Base-by-base conservation (phyloP, 129 eudicot genomes). In the Flaveria linearis region DNA sequence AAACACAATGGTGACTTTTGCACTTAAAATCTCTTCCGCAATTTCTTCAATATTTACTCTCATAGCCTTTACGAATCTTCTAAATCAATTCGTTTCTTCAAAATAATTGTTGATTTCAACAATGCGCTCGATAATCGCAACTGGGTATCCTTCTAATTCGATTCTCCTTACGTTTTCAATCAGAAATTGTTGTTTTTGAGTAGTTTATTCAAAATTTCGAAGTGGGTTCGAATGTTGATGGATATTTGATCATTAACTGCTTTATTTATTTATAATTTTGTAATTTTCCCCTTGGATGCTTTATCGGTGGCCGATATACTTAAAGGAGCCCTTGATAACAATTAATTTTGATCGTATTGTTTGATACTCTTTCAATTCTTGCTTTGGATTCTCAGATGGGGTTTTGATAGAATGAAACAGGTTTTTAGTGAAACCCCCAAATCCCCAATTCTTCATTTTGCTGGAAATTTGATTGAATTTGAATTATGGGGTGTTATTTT, bases 51-150 rank as follows among this genome's bases (percentile, higher is more conserved):
- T 77, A 80, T 26, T 56, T 18, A 46, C 46, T 26, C 63, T 41
- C 56, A 52, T 47, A 9, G 14, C 30, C 49, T 73, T 36, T 36
- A 36, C 41, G 41, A 36, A 36, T 36, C 52, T 49, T 14, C 55
- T 11, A 49, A 73, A 22, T 6, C 58, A 41, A 55, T 65, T 65
- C 55, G 23, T 60, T 77, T 58, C 82, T 69, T 82, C 71, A 56
- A 61, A n/a, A 73, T 69, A n/a, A 75, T 78, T 56, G 77, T 49
- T 26, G 65, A 65, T 67, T 69, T 73, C 64, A 68, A 78, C 82
- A 83, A 80, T 83, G 87, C 60, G 74, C 73, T 69, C 73, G 69
- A 30, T 68, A 80, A 79, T 85, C 73, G 72, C 84, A 82, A 73
- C 68, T 51, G 84, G 89, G 92, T 70, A 74, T 74, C 82, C 47